Percentiles rank a stretch among this genome's conserved stretches.
Conservation (phyloP, 1,139 yeast species). For the Sugiyamaella neomexicana region DNA sequence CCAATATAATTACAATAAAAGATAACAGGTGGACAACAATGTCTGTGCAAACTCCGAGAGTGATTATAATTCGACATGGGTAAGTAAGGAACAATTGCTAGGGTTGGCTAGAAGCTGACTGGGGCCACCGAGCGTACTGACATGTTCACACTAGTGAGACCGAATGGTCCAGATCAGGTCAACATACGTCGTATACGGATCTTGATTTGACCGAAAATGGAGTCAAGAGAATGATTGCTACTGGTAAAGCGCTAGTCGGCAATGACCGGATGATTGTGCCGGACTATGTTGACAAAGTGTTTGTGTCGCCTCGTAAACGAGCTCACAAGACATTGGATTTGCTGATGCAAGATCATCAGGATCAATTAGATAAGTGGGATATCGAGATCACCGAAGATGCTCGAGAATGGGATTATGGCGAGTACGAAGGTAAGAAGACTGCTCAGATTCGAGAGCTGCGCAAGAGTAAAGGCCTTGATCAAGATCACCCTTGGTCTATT, state of each 20-base stretch:
- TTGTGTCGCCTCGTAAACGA: slow-evolving; percentile 77
- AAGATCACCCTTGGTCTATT: slow-evolving; percentile 63
- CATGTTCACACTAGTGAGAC: slow-evolving; percentile 57
- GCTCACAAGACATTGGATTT: slow-evolving; percentile 73
- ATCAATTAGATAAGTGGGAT: slow-evolving; percentile 39
- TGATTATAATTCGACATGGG: slow-evolving; percentile 78
- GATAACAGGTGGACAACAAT: background rate
- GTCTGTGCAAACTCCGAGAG: slow-evolving; percentile 58
- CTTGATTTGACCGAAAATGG: slow-evolving; percentile 77
- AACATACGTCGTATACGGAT: slow-evolving; percentile 85
- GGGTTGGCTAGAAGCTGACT: too few relatives aligned
- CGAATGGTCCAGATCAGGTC: slow-evolving; percentile 93
- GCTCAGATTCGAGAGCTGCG: slow-evolving; percentile 63
- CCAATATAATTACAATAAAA: background rate
- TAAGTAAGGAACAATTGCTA: slow-evolving; percentile 32
- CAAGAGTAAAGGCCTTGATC: slow-evolving; percentile 56
- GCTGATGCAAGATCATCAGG: slow-evolving; percentile 48
- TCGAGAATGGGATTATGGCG: slow-evolving; percentile 96
- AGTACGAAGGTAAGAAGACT: slow-evolving; percentile 82
- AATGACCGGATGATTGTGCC: slow-evolving; percentile 63
- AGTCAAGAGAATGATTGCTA: slow-evolving; percentile 66
- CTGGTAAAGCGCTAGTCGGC: slow-evolving; percentile 73
- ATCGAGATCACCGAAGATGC: slow-evolving; percentile 54
- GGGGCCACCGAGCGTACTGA: too few relatives aligned
- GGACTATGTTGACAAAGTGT: slow-evolving; percentile 56